Evolutionary conservation across 345 rosid genomes (phyloP).

Genomic region (Eucalyptus rudis): DNA sequence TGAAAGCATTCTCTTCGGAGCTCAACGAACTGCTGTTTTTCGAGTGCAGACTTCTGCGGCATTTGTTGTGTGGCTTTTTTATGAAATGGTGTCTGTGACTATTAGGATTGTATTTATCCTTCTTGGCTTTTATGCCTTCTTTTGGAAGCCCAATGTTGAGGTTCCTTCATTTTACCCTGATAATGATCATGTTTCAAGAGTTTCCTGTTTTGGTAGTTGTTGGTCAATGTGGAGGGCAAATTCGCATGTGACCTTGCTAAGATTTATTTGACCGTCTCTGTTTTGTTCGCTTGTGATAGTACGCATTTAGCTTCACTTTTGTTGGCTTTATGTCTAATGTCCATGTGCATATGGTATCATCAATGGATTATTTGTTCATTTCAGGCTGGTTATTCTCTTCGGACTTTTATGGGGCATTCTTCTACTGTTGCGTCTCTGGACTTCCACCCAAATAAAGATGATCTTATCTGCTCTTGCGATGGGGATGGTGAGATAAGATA

Average conservation of each 20-base stretch:
- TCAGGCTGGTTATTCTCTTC: constrained; percentile 84
- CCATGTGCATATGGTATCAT: background rate
- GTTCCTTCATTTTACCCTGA: background rate
- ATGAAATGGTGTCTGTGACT: background rate
- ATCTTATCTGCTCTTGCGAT: constrained; percentile 94
- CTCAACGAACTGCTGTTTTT: background rate
- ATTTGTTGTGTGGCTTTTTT: background rate
- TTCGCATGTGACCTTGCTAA: background rate
- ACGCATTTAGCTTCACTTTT: background rate
- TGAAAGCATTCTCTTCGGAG: background rate
- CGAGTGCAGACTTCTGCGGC: background rate
- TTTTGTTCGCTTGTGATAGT: background rate
- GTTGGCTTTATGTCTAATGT: background rate
- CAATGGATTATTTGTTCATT: background rate
- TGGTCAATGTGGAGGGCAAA: background rate
- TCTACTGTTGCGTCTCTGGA: constrained; percentile 69
- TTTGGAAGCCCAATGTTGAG: background rate
- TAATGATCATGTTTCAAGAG: background rate
- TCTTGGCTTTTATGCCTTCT: background rate
- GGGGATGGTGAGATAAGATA: constrained; percentile 83
- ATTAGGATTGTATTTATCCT: background rate
- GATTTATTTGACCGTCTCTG: background rate
- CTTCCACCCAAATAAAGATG: constrained; percentile 86
- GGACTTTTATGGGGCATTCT: constrained; percentile 75
- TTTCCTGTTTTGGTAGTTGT: background rate